These are phyloP conservation scores for Hygrophorus russula DNA, from an alignment of 768 basidiomycete genomes.

Conservation along the genomic window DNA sequence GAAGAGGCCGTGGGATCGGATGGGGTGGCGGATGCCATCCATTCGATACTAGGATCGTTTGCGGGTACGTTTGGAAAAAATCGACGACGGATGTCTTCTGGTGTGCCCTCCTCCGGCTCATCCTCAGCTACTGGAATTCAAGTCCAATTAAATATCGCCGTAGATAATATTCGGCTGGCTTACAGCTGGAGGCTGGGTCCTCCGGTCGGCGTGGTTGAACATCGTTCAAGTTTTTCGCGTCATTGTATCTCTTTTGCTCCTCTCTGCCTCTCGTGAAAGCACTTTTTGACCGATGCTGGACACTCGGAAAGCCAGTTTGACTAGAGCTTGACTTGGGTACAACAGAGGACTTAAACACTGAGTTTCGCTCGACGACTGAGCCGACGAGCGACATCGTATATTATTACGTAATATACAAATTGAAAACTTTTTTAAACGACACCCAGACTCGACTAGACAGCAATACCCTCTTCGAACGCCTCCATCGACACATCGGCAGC, in stretches of 20 bases:
- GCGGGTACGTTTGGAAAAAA: conserved; percentile 69
- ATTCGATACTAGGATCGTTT: conserved; percentile 66
- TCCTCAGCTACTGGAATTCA: not conserved
- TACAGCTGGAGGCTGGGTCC: not conserved
- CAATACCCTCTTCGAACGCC: not conserved
- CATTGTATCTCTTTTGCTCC: conserved; percentile 15
- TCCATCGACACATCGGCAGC: conserved; percentile 13
- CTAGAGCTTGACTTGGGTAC: not conserved
- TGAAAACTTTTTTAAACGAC: too few species aligned
- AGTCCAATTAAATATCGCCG: not conserved
- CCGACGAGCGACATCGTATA: too few species aligned
- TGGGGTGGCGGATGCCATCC: conserved; percentile 44
- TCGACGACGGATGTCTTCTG: conserved; percentile 72
- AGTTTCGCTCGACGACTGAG: too few species aligned
- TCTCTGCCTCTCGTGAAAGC: conserved; percentile 46
- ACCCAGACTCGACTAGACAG: not conserved
- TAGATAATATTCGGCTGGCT: not conserved
- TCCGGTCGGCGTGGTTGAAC: not conserved
- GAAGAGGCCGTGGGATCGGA: conserved; percentile 22
- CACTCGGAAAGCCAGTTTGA: conserved; percentile 50
- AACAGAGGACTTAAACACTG: too few species aligned
- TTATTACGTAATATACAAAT: too few species aligned
- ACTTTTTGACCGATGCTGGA: conserved; percentile 53
- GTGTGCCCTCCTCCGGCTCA: conserved; percentile 56
- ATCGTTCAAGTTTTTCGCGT: conserved; percentile 5